Base-by-base conservation (phyloP, 768 basidiomycete genomes). In the Boletellus sp. region DNA sequence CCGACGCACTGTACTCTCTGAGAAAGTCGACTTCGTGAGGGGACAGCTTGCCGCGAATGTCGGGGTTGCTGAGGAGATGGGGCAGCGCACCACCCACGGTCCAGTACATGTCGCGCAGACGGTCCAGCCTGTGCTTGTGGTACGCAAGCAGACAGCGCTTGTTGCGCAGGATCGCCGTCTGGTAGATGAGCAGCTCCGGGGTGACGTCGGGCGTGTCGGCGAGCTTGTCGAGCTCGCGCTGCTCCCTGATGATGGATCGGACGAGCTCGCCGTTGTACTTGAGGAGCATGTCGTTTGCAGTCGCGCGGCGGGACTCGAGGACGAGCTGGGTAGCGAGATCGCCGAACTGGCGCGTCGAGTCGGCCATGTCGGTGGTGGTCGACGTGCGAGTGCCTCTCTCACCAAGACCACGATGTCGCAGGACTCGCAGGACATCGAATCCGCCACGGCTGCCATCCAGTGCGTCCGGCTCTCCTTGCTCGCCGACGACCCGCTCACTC, bases 61-160 rank as follows among this genome's bases (percentile, higher is more conserved):
- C 81, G 45, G 79, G 65, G 57, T 83, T 75, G 52, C 74, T 75
- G 51, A 97, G 78, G 37, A 96, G 74, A 55, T 91, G 87, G 1
- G 92, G 90, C 3, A 96, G 74, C 4, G 91, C 87, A 13, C 92
- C 94, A 16, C 90, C 90, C 8, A 84, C 80, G 12, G 81, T 73
- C 95, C 95, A 98, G 71, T 91, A 96, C 74, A 90, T 78, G 61
- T 92, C 85, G 50, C 84, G 80, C 45, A 98, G 79, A 45, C 84
- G 82, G 63, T 91, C 87, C 34, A 91, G 70, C 48, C 95, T 80
- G 71, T 94, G 91, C 22, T 80, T 72, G 68, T 97, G 92, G 70
- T 98, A 99, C 0, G 92, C 93, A 39, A 97, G 80, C 4, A 98
- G 77, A 65, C 91, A 93, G n/a, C 96, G 87, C 67, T 95, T 96